Conservation (phyloP, 768 basidiomycete species). For the Daedaleopsis sinensis region DNA sequence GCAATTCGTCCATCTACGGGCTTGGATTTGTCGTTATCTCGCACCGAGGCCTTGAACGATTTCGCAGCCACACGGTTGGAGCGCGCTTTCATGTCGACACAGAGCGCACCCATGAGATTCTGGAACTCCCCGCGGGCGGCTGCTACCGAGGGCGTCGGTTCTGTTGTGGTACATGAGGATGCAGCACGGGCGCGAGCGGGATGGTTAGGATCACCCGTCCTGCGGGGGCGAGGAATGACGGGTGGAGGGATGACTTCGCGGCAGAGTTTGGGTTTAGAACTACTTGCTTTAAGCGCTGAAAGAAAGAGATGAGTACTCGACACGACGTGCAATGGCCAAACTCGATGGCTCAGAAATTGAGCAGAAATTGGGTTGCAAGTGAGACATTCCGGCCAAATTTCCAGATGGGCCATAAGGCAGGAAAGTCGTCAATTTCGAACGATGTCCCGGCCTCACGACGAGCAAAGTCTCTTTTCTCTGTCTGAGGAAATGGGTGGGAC, state of each 20-base stretch:
- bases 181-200: not conserved
- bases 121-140: not conserved
- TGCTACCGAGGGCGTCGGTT: not conserved
- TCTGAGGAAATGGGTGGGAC: no score
- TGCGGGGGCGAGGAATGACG: not conserved
- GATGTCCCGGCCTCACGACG: no score
- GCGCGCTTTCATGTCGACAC: no score
- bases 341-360: no score
- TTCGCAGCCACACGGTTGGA: conserved; percentile 3
- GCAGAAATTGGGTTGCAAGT: no score
- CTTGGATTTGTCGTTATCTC: not conserved
- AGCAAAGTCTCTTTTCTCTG: no score
- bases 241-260: not conserved
- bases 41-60: not conserved
- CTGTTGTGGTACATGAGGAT: not conserved
- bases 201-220: conserved; percentile 1
- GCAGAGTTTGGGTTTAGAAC: not conserved
- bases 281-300: not conserved
- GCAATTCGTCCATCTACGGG: not conserved
- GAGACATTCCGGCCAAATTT: no score
- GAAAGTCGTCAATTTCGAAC: no score
- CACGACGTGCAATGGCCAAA: no score
- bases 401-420: no score
- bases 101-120: not conserved
- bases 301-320: not conserved